These are phyloP conservation scores for Fusarium irregulare DNA, from an alignment of 2,329 filamentous ascomycete species.

Conservation along the genomic window DNA sequence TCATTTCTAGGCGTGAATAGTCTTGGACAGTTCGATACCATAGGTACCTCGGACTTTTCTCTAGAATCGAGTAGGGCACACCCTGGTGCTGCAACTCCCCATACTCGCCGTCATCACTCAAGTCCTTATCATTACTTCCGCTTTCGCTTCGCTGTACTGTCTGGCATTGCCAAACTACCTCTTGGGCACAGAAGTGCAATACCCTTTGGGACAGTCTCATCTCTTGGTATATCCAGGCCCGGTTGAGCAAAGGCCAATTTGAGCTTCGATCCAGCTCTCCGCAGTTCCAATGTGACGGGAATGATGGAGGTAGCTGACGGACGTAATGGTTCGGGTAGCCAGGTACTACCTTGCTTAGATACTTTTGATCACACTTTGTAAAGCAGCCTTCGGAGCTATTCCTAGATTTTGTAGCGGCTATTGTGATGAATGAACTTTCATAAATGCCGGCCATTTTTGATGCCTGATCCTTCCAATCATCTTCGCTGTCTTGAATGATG, in stretches of 20 bases:
- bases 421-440: background rate
- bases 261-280: background rate
- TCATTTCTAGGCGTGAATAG: background rate
- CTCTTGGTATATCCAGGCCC: background rate
- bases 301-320: background rate
- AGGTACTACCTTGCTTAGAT: rapidly evolving
- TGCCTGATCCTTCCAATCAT: background rate
- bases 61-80: rapidly evolving
- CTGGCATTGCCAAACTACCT: background rate
- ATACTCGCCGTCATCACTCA: rapidly evolving
- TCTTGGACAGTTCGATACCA: background rate
- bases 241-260: rapidly evolving
- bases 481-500: background rate
- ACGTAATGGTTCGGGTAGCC: rapidly evolving
- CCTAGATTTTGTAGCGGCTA: background rate
- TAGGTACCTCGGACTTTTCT: background rate
- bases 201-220: background rate
- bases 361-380: background rate
- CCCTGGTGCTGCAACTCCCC: rapidly evolving
- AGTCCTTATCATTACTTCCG: background rate
- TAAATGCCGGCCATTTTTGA: background rate
- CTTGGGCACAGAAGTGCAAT: background rate
- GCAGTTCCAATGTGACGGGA: background rate
- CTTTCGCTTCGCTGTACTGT: background rate
- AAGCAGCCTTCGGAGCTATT: background rate